Base-by-base conservation (phyloP, 2,329 filamentous ascomycete genomes). In the Sporothrix dimorphospora region DNA sequence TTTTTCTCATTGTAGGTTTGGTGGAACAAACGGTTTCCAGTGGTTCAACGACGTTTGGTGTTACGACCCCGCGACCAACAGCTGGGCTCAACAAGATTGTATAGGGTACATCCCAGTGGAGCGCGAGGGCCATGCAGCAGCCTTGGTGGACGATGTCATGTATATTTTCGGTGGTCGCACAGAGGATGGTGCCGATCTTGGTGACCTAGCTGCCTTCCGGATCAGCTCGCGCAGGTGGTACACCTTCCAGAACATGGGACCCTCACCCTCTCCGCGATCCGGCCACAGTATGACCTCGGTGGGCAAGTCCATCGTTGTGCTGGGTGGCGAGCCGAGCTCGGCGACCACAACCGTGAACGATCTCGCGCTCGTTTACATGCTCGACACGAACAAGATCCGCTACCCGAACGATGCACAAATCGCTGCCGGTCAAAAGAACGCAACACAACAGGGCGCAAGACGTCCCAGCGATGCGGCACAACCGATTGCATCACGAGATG, bases 31-130 rank as follows among this genome's bases (percentile, higher is more conserved):
- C 79, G 96, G 96, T 53, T 89, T 94, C 71, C 90, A 93, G 78
- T 99, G 96, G 97, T 99, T 98, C 84, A 99, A 98, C 80, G 96
- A 99, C 79, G 96, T 99, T 65, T 99, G 96, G 96, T 93, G 91
- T 69, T 99, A 96, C 80, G 95, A 98, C 78, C 92, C 94, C 8
- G 86, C 90, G 71, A 84, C 88, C 61, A 98, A 98, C 80, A 84
- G 87, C 71, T 99, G 96, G 96, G 84, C 89, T 11, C 92, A 97
- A 79, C 86, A 97, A 71, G 95, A 98, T 78, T 99, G 96, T 80
- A 98, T 98, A 78, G 96, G 96, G 47, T 99, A 98, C 81, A 98
- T 99, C 73, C 96, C 97, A 1, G 91, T 94, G 1, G 91, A 95
- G 21, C 90, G 96, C 73, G 96, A 99, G 85, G 96, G 96, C 3